Conservation (phyloP, 2,329 filamentous ascomycete genomes). For the Ambrosiella beaveri region DNA sequence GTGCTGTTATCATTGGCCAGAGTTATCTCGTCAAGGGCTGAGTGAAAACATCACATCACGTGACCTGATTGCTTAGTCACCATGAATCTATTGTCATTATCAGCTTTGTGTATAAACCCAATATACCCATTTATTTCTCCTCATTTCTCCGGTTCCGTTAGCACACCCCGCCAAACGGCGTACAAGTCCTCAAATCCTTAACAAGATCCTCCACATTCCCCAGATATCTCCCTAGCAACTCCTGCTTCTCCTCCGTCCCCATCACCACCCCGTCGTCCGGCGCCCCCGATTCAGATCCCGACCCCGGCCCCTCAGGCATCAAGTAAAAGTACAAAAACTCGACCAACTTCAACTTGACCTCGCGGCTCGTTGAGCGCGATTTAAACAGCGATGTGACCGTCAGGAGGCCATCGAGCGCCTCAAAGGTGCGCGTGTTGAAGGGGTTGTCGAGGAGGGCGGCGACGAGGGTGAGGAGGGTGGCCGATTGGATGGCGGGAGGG, state of each 20-base stretch:
- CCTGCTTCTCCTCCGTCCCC: slow-evolving; percentile 67
- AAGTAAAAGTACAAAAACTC: slow-evolving; percentile 98
- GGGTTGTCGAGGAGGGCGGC: slow-evolving; percentile 75
- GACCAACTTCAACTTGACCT: slow-evolving; percentile 88
- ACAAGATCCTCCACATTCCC: slow-evolving; percentile 74
- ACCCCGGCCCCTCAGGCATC: slow-evolving; percentile 65
- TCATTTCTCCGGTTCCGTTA: not conserved
- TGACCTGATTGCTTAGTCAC: too few species aligned
- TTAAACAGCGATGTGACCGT: slow-evolving; percentile 90
- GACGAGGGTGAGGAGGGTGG: slow-evolving; percentile 77
- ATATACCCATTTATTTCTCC: not conserved
- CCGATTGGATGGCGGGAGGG: slow-evolving; percentile 78
- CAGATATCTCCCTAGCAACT: slow-evolving; percentile 57
- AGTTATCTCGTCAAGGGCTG: not conserved
- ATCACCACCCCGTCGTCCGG: slow-evolving; percentile 19
- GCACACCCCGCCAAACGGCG: slow-evolving; percentile 48
- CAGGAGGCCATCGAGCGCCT: slow-evolving; percentile 76
- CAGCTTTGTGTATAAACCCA: slow-evolving; percentile 23
- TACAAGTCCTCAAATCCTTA: slow-evolving; percentile 62
- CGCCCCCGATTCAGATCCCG: slow-evolving; percentile 28
- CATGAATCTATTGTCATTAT: slow-evolving; percentile 20
- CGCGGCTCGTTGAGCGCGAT: slow-evolving; percentile 63
- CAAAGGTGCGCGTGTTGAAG: slow-evolving; percentile 78
- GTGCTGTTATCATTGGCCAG: slow-evolving; percentile 49
- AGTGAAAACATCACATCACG: slow-evolving; percentile 18